These are phyloP conservation scores for Aureobasidium sp. DNA, from an alignment of 2,329 filamentous ascomycete genomes.

Conservation along the genomic window DNA sequence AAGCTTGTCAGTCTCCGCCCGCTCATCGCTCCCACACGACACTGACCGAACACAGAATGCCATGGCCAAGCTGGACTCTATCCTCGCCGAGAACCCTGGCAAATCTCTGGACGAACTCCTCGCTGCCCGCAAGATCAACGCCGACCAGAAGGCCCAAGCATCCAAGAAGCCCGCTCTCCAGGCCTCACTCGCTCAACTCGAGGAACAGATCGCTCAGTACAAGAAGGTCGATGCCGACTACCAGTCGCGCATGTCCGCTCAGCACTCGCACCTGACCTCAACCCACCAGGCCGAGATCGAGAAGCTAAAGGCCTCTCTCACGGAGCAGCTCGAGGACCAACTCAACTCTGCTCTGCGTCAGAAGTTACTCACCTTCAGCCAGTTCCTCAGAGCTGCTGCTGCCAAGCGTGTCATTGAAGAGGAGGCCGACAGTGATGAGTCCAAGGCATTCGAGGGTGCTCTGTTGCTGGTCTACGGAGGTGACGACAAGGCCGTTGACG, in stretches of 20 bases:
- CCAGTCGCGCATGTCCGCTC: conserved; percentile 51
- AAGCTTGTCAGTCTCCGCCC: conserved; percentile 64
- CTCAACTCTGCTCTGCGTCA: conserved; percentile 47
- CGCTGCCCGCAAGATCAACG: conserved; percentile 64
- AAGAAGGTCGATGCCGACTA: conserved; percentile 71
- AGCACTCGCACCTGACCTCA: conserved; percentile 50
- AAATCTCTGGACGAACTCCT: conserved; percentile 70
- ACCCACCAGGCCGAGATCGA: conserved; percentile 53
- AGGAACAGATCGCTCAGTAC: conserved; percentile 68
- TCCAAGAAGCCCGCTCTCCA: conserved; percentile 70
- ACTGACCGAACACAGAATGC: conserved; percentile 46
- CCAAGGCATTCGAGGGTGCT: conserved; percentile 72
- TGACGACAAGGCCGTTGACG: conserved; percentile 64
- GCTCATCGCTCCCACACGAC: background rate
- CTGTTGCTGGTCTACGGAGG: conserved; percentile 73
- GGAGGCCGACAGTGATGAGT: conserved; percentile 62
- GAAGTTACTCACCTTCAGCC: conserved; percentile 64
- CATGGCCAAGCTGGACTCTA: conserved; percentile 63
- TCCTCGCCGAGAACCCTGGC: conserved; percentile 62
- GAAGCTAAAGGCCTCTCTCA: conserved; percentile 47
- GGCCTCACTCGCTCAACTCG: conserved; percentile 59
- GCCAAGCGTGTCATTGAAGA: conserved; percentile 65
- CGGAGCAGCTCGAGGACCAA: conserved; percentile 46
- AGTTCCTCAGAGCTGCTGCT: conserved; percentile 74
- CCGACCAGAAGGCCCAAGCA: conserved; percentile 70